Evolutionary conservation across 73 alveolate genomes (phyloP).

Genomic region (Paramecium biaurelia): DNA sequence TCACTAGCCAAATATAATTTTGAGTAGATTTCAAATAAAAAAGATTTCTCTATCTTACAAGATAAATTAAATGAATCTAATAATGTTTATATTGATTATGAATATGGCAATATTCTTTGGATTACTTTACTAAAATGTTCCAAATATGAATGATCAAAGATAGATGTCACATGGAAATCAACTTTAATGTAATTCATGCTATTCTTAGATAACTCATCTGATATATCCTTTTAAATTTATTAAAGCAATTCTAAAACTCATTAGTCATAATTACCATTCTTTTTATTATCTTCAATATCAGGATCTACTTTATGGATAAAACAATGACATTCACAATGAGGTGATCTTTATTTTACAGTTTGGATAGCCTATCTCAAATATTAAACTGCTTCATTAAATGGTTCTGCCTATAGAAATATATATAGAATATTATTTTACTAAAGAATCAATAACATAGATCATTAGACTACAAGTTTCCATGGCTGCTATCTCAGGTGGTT

Average conservation of each 20-base stretch:
- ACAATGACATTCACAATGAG: neutral
- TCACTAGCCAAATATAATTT: constrained; percentile 96
- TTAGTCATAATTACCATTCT: neutral
- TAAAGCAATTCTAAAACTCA: neutral
- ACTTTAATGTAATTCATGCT: constrained; percentile 64
- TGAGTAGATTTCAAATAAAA: constrained; percentile 91
- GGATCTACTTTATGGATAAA: constrained; percentile 58
- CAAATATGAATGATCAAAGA: constrained; percentile 90
- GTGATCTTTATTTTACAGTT: neutral
- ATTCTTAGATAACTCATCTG: constrained; percentile 67
- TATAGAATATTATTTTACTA: neutral
- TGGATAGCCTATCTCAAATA: constrained; percentile 61
- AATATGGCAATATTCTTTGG: constrained; percentile 90
- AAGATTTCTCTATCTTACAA: constrained; percentile 94
- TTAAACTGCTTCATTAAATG: constrained; percentile 63
- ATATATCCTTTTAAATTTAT: constrained; percentile 55
- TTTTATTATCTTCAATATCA: constrained; percentile 29
- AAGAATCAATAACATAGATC: constrained; percentile 92
- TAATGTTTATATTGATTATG: constrained; percentile 68
- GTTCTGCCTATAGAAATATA: constrained; percentile 62
- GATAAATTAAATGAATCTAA: constrained; percentile 76
- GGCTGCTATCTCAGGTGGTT: constrained; percentile 75
- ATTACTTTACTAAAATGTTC: constrained; percentile 93
- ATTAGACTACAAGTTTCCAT: constrained; percentile 84
- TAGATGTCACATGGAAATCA: constrained; percentile 84